Evolutionary conservation across 805 yeast genomes (phyloP).

Genomic region (Metschnikowia gelsemii): DNA sequence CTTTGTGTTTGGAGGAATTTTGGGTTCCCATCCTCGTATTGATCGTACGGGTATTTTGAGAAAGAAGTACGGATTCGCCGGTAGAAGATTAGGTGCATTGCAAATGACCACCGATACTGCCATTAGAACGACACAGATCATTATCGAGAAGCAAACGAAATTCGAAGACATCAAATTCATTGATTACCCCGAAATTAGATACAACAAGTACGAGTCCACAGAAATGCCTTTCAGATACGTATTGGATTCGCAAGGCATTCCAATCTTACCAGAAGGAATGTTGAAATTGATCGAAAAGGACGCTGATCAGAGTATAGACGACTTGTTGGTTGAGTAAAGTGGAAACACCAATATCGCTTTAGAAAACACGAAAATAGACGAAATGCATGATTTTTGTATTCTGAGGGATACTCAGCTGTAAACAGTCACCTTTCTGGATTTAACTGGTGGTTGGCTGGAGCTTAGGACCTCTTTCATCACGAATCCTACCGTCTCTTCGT

Average conservation of each 20-base stretch:
- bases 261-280: slow-evolving; percentile 93
- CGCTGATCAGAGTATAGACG: slow-evolving; percentile 79
- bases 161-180: slow-evolving; percentile 80
- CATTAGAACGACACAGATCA: slow-evolving; percentile 82
- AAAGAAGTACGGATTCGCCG: slow-evolving; percentile 75
- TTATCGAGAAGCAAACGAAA: slow-evolving; percentile 53
- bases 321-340: slow-evolving; percentile 46
- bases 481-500: slow-evolving; percentile 79
- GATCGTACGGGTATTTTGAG: slow-evolving; percentile 92
- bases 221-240: slow-evolving; percentile 98
- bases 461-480: slow-evolving; percentile 57
- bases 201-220: slow-evolving; percentile 83
- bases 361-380: slow-evolving; percentile 1
- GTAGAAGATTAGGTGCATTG: slow-evolving; percentile 79
- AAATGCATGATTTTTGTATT: not conserved
- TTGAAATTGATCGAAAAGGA: slow-evolving; percentile 79
- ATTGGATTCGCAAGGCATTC: slow-evolving; percentile 57
- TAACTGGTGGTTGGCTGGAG: slow-evolving; percentile 23
- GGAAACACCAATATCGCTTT: not conserved
- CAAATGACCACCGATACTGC: slow-evolving; percentile 99
- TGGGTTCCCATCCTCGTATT: slow-evolving; percentile 91
- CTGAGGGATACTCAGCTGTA: slow-evolving; percentile 15
- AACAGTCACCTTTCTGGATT: slow-evolving; percentile 29
- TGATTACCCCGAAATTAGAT: slow-evolving; percentile 92
- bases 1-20: slow-evolving; percentile 93